These are phyloP conservation scores for Xylaria cubensis DNA, from an alignment of 495 filamentous ascomycete species.

Conservation along the genomic window DNA sequence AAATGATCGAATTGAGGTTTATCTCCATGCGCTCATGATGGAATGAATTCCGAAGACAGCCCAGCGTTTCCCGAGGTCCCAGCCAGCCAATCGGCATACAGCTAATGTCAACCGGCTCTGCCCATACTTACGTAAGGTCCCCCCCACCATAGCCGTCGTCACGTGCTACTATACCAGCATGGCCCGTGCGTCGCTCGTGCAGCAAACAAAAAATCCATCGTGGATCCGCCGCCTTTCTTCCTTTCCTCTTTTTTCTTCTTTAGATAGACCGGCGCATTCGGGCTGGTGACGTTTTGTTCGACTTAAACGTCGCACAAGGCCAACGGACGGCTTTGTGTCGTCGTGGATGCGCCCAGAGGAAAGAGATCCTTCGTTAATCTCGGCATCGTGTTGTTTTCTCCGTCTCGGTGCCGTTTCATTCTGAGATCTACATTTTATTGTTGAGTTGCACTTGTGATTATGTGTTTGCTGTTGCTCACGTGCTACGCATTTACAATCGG, in stretches of 20 bases:
- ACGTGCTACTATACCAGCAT: slow-evolving; percentile 29
- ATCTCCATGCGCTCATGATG: slow-evolving; percentile 32
- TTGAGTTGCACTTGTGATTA: background rate
- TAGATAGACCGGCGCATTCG: slow-evolving; percentile 58
- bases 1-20: slow-evolving; percentile 26
- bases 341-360: slow-evolving; percentile 52
- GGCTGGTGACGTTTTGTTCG: slow-evolving; percentile 41
- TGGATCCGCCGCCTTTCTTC: background rate
- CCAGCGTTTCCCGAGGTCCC: slow-evolving; percentile 28
- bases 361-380: slow-evolving; percentile 68
- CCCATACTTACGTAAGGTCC: background rate
- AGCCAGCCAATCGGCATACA: slow-evolving; percentile 25
- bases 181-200: slow-evolving; percentile 32
- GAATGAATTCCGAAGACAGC: background rate
- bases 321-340: slow-evolving; percentile 48
- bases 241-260: slow-evolving; percentile 47
- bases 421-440: slow-evolving; percentile 59
- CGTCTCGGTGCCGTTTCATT: slow-evolving; percentile 64
- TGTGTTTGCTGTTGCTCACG: background rate
- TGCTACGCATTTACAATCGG: background rate
- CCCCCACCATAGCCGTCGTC: background rate
- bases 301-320: slow-evolving; percentile 46
- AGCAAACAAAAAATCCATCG: background rate
- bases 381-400: slow-evolving; percentile 53
- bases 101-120: slow-evolving; percentile 26